Evolutionary conservation across 306 rosid species (phyloP), one percentile per base, ranked within the genome.

Genomic region (Quercus ilex): DNA sequence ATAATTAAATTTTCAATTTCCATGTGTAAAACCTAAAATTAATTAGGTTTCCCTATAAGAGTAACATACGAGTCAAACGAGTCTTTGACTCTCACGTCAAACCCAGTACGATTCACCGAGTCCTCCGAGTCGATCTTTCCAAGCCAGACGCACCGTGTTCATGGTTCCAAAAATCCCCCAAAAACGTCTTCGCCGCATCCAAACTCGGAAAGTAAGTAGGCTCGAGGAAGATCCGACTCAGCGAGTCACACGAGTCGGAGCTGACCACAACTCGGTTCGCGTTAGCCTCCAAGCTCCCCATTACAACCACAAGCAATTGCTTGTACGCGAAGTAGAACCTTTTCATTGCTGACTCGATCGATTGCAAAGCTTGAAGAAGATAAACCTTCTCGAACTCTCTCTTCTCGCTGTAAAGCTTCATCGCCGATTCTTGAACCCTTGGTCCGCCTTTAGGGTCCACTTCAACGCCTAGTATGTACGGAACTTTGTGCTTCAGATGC

Each of bases 371-470:
- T 77, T 90, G 97, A 30, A 94, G 85, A 63, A 94, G 43, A 21
- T 94, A 96, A 72, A 94, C 77, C 88, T 85, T 87, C 71, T 80
- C 92, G 19, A 74, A 69, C 63, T 69, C 86, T 51, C 11, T 71
- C 87, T 89, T 89, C 52, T 89, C 97, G 30, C 78, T 52, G 79
- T 92, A 95, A 6, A 90, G 85, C 89, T 79, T 91, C 99, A 95
- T 95, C 68, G 97, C 99, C 79, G 97, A 97, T 59, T 95, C 99
- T 84, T 90, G 92, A 21, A 95, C 80, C 83, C 97, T 84, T 1
- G 99, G 99, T 69, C 99, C 99, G 5, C 99, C 99, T 59, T 56
- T 89, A 0, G 97, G 99, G 74, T 95, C 99, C 75, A 89, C 99
- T 86, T 91, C 94, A 46, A 92, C 98, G 1, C 83, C 94, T 76